A percentile compares a stretch with the other conserved stretches of the same genome.
These are phyloP conservation scores for Xylaria sp. DNA, from an alignment of 2,329 filamentous ascomycete species.

Conservation along the genomic window DNA sequence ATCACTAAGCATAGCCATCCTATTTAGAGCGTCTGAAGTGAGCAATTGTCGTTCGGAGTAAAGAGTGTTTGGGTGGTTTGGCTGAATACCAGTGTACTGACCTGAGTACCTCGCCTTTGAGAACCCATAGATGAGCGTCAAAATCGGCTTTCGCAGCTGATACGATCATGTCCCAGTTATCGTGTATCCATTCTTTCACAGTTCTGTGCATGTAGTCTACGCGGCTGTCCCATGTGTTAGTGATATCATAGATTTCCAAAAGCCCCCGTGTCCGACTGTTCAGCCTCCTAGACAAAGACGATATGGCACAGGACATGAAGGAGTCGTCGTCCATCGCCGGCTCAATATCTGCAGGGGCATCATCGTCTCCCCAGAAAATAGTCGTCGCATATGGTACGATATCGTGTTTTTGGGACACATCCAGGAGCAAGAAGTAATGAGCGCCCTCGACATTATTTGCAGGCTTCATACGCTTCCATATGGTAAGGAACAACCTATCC, in stretches of 20 bases:
- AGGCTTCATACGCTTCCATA: background rate
- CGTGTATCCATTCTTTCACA: conserved; percentile 10
- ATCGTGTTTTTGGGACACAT: background rate
- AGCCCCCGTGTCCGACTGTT: conserved; percentile 22
- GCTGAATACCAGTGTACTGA: background rate
- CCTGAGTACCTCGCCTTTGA: conserved; percentile 12
- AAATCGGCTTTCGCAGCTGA: conserved; percentile 2
- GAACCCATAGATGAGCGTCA: conserved; percentile 18
- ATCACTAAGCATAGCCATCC: conserved; percentile 6
- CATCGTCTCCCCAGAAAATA: background rate
- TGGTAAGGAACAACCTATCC: background rate
- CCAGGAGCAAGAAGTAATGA: conserved; percentile 2
- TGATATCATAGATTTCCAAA: conserved; percentile 4
- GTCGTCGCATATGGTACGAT: background rate
- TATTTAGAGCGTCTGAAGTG: background rate
- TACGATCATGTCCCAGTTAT: conserved; percentile 11
- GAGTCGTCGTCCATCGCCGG: background rate
- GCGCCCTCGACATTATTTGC: background rate
- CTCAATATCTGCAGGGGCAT: background rate
- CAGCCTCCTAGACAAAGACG: conserved; percentile 4
- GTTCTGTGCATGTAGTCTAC: conserved; percentile 19
- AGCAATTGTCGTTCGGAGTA: background rate
- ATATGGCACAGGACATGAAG: background rate
- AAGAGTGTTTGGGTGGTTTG: too few relatives aligned
- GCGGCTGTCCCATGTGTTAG: background rate